phyloP scores from a whole-genome alignment of 371 early-diverging fungal genomes.

The Mortierella sp. region DNA sequence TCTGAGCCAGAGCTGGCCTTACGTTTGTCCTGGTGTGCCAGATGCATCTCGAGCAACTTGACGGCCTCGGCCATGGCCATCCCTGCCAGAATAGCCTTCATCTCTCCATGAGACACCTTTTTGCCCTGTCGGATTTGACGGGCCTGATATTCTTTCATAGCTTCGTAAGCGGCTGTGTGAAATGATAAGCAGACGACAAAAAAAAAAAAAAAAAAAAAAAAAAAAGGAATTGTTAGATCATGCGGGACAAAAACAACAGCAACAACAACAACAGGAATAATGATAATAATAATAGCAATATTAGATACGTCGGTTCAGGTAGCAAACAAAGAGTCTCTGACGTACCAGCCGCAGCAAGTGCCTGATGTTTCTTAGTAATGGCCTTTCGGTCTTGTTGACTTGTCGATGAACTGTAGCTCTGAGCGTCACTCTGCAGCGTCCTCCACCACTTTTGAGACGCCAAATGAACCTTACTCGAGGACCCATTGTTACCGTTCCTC shows the following conservation, averaged over 20 bases:
- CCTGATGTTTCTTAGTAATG: not conserved
- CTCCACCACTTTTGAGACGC: not conserved
- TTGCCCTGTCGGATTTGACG: constrained; percentile 1
- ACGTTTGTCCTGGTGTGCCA: no score
- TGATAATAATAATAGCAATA: no score
- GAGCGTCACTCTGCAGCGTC: no score
- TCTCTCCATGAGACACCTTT: not conserved
- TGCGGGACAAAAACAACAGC: no score
- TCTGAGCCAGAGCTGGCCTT: no score
- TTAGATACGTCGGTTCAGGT: no score
- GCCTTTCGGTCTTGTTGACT: not conserved
- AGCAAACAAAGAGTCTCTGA: not conserved
- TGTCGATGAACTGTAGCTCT: no score
- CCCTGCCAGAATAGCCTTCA: constrained; percentile 1
- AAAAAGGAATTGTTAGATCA: not conserved
- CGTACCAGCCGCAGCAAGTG: constrained; percentile 1
- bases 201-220: no score
- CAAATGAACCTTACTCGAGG: not conserved
- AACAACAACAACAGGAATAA: no score
- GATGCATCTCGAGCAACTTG: not conserved
- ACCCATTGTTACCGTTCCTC: not conserved
- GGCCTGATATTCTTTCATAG: not conserved
- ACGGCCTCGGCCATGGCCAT: constrained; percentile 9
- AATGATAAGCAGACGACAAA: no score
- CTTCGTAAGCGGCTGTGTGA: not conserved